A percentile compares a stretch with the other conserved stretches of the same genome.
phyloP scores from a whole-genome alignment of 345 rosid genomes.

The Trapa incisa region DNA sequence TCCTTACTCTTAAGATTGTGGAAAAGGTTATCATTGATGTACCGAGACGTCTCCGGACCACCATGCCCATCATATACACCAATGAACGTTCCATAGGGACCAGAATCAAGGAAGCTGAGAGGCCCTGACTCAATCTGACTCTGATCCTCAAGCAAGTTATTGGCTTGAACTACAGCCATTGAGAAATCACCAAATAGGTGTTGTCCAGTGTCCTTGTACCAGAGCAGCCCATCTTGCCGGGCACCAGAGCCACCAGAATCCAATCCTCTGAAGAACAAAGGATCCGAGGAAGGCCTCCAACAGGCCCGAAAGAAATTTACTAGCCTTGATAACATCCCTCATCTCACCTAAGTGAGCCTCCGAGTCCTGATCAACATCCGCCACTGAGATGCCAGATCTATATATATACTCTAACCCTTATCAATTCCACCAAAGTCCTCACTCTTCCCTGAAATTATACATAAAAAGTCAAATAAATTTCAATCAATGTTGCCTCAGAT shows the following conservation, averaged over 20 bases:
- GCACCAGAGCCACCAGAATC: slow-evolving; percentile 38
- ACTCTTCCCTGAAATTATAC: not conserved
- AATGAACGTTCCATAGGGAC: slow-evolving; percentile 81
- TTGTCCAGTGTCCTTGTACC: slow-evolving; percentile 95
- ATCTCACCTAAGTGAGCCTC: slow-evolving; percentile 56
- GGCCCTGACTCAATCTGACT: slow-evolving; percentile 91
- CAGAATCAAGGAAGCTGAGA: slow-evolving; percentile 68
- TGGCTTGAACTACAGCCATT: slow-evolving; percentile 93
- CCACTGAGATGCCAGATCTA: slow-evolving; percentile 12
- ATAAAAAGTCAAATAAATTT: not conserved
- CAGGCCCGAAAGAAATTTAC: slow-evolving; percentile 78
- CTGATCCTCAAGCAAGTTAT: slow-evolving; percentile 88
- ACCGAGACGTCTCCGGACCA: slow-evolving; percentile 93
- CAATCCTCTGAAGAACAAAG: slow-evolving; percentile 26
- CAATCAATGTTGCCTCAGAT: not conserved
- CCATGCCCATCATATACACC: slow-evolving; percentile 97
- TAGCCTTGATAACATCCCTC: slow-evolving; percentile 97
- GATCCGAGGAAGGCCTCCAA: slow-evolving; percentile 58
- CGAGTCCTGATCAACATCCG: slow-evolving; percentile 25
- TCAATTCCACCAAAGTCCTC: not conserved
- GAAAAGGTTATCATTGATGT: slow-evolving; percentile 71
- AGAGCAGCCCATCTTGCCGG: slow-evolving; percentile 78
- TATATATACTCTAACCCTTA: not conserved
- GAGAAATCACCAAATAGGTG: slow-evolving; percentile 82
- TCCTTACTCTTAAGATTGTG: slow-evolving; percentile 82